Evolutionary conservation across 345 rosid species (phyloP).

Genomic region (Euphorbia lathyris): DNA sequence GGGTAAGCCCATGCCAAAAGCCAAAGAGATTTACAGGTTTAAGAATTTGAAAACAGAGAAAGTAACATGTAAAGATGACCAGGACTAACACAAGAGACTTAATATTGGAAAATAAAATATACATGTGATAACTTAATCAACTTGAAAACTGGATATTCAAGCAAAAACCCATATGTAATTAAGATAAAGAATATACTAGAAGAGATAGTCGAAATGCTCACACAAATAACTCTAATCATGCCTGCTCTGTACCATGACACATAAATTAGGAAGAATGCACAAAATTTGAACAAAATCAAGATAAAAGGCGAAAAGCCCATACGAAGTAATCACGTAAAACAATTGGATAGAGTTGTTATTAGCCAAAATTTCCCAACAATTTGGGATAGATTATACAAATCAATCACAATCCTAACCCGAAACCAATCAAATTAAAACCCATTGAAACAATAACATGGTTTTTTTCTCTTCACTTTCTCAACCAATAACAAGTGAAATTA

Average conservation of each 20-base stretch:
- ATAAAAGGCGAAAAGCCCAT: background rate
- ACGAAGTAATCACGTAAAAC: background rate
- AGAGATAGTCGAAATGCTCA: background rate
- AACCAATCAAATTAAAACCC: background rate
- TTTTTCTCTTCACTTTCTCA: background rate
- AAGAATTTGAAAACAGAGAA: background rate
- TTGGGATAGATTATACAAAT: no score
- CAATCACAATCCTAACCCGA: background rate
- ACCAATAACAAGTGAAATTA: no score
- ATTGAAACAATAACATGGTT: background rate
- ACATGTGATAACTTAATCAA: background rate
- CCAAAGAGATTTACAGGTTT: background rate
- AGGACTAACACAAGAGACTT: background rate
- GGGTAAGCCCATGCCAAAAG: background rate
- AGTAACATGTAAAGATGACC: background rate
- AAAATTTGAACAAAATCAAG: background rate
- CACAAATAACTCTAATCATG: no score
- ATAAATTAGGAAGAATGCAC: background rate
- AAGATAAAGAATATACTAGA: background rate
- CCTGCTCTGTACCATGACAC: background rate
- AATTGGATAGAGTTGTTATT: no score
- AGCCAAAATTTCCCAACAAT: no score
- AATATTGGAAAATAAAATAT: background rate
- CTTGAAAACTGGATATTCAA: slow-evolving; percentile 5
- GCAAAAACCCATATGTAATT: background rate